Percentiles rank a stretch among this genome's conserved stretches.
These are phyloP conservation scores for Candida buenavistaensis DNA, from an alignment of 1,139 yeast species.

Conservation along the genomic window DNA sequence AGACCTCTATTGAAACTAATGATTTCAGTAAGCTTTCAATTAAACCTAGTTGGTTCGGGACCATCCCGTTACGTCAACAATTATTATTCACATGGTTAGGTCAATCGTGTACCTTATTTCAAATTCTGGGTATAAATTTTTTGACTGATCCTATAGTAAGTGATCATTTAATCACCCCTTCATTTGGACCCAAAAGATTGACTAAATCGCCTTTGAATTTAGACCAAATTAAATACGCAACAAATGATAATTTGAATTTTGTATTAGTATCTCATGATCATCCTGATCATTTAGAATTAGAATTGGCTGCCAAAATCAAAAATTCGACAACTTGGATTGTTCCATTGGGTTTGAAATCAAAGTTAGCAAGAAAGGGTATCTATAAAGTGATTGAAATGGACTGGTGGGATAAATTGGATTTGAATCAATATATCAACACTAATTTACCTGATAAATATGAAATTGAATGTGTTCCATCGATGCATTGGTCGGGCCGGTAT, in stretches of 20 bases:
- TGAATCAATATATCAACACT: constrained; percentile 35
- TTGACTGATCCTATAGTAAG: constrained; percentile 85
- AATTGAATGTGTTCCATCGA: constrained; percentile 87
- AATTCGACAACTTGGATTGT: constrained; percentile 76
- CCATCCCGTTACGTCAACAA: constrained; percentile 41
- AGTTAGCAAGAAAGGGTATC: constrained; percentile 56
- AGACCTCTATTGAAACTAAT: constrained; percentile 24
- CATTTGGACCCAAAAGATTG: constrained; percentile 80
- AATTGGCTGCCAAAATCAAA: constrained; percentile 57
- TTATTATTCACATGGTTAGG: constrained; percentile 88
- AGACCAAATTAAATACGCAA: constrained; percentile 57
- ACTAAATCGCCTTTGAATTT: constrained; percentile 68
- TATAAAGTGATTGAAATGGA: constrained; percentile 69
- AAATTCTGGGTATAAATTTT: constrained; percentile 69
- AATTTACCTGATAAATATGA: constrained; percentile 58
- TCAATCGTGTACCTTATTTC: constrained; percentile 80
- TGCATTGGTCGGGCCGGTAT: constrained; percentile 96
- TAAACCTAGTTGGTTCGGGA: constrained; percentile 10
- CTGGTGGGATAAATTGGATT: constrained; percentile 81
- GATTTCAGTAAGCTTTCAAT: constrained; percentile 19
- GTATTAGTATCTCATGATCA: constrained; percentile 90
- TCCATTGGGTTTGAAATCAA: constrained; percentile 72
- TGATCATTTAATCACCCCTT: constrained; percentile 60
- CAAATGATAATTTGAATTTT: constrained; percentile 54
- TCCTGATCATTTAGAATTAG: constrained; percentile 86